Evolutionary conservation across 75 land plant genomes (phyloP), one percentile per base, ranked within the genome.

Genomic region (Pseudotsuga menziesii): DNA sequence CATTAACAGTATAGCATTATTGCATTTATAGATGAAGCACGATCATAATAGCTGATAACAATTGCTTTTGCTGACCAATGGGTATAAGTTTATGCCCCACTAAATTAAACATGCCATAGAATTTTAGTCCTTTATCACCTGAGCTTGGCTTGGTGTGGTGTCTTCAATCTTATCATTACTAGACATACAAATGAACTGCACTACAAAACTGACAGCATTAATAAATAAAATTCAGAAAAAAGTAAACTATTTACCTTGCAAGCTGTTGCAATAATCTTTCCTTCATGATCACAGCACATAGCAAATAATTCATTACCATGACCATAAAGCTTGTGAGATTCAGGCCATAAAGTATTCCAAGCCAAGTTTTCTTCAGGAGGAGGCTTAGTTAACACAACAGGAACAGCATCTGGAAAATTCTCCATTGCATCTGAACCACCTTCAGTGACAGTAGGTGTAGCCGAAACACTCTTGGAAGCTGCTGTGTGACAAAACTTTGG

Each of bases 261-360:
- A 36, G 99, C 92, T 76, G 99, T 94, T 76, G 99, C 99, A 76
- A 97, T 83, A 60, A 97, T 83, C 23, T 86, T 85, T 52, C 99
- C 99, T 36, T 69, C 83, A 62, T 91, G 90, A 80, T 91, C 82
- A 84, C 93, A 86, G 77, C 98, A 92, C 76, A 97, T 74, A 20
- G 99, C 86, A 80, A 92, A 97, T 22, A 97, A 82, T 82, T 97
- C 99, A 87, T 97, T 97, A 11, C 99, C 99, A 88, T 97, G 99
- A 62, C 99, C 99, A 85, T 97, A 97, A 55, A 97, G 92, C 74
- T 97, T 97, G 80, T 97, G 99, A 4, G 98, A 80, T 72, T 97
- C 99, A 73, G 99, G 99, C 99, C 99, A 97, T 36, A 97, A 81
- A 74, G 99, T 97, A 82, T 97, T 88, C 87, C 95, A 93, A 32